Conservation (phyloP, 345 rosid species). For the Salix arbutifolia region DNA sequence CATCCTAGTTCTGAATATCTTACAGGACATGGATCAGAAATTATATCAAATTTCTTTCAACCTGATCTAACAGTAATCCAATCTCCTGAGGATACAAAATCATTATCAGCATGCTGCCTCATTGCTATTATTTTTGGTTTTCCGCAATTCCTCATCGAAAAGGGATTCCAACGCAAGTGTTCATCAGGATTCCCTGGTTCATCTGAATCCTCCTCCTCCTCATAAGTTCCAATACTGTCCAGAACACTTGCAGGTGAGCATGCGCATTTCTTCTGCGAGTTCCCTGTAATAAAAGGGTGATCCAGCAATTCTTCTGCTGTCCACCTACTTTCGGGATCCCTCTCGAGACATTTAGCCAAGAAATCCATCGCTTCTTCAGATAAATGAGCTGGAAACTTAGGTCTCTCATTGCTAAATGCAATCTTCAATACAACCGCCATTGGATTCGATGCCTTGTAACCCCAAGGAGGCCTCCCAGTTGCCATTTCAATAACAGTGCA, state of each 20-base stretch:
- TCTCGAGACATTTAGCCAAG: slow-evolving; percentile 31
- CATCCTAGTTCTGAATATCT: too few relatives aligned
- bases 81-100: slow-evolving; percentile 9
- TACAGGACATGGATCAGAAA: too few relatives aligned
- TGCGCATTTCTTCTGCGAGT: background rate
- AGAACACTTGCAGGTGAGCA: slow-evolving; percentile 31
- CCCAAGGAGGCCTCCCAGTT: slow-evolving; percentile 37
- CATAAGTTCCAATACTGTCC: background rate
- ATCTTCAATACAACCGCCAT: slow-evolving; percentile 29
- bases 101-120: background rate
- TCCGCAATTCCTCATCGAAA: background rate
- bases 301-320: slow-evolving; percentile 30
- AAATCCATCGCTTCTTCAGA: slow-evolving; percentile 30
- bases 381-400: slow-evolving; percentile 27
- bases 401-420: slow-evolving; percentile 22
- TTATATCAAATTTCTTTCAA: background rate
- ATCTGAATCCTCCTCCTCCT: slow-evolving; percentile 9
- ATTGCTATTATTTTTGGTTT: background rate
- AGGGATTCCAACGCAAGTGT: slow-evolving; percentile 11
- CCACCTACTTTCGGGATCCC: slow-evolving; percentile 25
- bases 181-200: slow-evolving; percentile 4
- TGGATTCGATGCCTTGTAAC: slow-evolving; percentile 17
- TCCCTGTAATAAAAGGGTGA: slow-evolving; percentile 26
- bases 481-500: slow-evolving; percentile 45
- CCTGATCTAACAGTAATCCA: slow-evolving; percentile 35